Evolutionary conservation across 768 basidiomycete genomes (phyloP), one percentile per base, ranked within the genome.

Genomic region (Candolleomyces eurysporus): DNA sequence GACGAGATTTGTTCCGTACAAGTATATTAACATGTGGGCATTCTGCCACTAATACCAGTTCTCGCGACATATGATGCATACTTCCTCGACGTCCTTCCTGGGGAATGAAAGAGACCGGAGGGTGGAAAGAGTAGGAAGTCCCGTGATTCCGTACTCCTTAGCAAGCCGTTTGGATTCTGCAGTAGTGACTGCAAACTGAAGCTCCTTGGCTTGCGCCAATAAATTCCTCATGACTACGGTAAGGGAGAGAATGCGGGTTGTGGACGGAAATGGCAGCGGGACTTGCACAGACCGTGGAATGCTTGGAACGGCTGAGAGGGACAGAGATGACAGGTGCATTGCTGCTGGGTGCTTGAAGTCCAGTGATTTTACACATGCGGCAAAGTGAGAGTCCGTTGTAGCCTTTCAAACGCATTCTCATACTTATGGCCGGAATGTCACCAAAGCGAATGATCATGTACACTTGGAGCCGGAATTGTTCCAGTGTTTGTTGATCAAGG

Each of bases 61-160:
- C 26, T 26, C 4, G 26, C 26, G 26, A 26, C 26, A 26, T 26
- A 26, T 26, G 26, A 2, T 26, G 26, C 26, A 26, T 26, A 26
- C 26, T 26, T 26, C 26, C 26, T 26, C 26, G n/a, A n/a, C n/a
- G n/a, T n/a, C n/a, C n/a, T n/a, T n/a, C n/a, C n/a, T 1, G 1
- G 82, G 76, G 62, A 79, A 76, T 3, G 67, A 66, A 22, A 80
- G 60, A 0, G 74, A 78, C 2, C n/a, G n/a, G n/a, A n/a, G n/a
- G 66, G 26, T 13, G 7, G 62, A 59, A 22, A 81, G 72, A 0
- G 76, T 31, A 3, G 79, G 65, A 14, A 69, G 31, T 7, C 72
- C 74, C 36, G 75, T 76, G 63, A 78, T 73, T 11, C 79, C 76
- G 43, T 63, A 73, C 22, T 63, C 13, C 56, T 69, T 77, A 3